A percentile compares a stretch with the other conserved stretches of the same genome.
phyloP scores from a whole-genome alignment of 2,329 filamentous ascomycete genomes.

The Apiospora arundinis region DNA sequence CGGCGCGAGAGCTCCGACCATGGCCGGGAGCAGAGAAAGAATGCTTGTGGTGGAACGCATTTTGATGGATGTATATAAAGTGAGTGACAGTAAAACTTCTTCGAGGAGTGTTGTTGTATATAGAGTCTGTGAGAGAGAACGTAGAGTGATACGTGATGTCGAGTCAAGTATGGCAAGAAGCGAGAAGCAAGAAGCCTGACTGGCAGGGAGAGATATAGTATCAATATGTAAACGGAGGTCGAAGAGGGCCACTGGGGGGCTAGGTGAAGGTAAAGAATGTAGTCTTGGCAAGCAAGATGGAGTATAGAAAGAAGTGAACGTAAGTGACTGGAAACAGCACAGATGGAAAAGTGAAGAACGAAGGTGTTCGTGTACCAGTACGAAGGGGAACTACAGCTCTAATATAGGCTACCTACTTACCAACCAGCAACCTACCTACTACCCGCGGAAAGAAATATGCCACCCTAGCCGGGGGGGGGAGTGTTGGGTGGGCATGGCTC shows the following conservation, averaged over 20 bases:
- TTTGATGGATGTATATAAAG: slow-evolving; percentile 24
- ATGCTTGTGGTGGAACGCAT: slow-evolving; percentile 38
- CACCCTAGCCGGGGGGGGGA: not conserved
- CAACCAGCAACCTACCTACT: not conserved
- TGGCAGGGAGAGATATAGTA: slow-evolving; percentile 10
- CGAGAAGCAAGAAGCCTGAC: slow-evolving; percentile 3
- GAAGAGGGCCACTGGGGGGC: slow-evolving; percentile 20
- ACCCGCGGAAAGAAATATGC: not conserved
- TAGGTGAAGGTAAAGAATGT: slow-evolving; percentile 18
- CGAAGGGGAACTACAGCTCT: slow-evolving; percentile 15
- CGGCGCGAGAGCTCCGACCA: slow-evolving; percentile 37
- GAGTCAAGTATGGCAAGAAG: not conserved
- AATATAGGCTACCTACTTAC: slow-evolving; percentile 12
- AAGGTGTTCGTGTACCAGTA: slow-evolving; percentile 4
- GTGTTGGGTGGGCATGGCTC: not conserved
- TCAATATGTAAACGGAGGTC: slow-evolving; percentile 16
- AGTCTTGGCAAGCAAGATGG: slow-evolving; percentile 4
- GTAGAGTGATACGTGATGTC: slow-evolving; percentile 16
- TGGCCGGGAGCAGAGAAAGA: slow-evolving; percentile 35
- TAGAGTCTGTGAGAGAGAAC: not conserved
- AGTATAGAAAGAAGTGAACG: slow-evolving; percentile 15
- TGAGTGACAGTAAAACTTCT: not conserved
- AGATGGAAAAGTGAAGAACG: slow-evolving; percentile 7
- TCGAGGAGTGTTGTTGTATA: slow-evolving; percentile 20
- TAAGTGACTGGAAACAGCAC: slow-evolving; percentile 22